Evolutionary conservation across 2,329 filamentous ascomycete genomes (phyloP), one percentile per base, ranked within the genome.

Genomic region (Lachnellula willkommii): DNA sequence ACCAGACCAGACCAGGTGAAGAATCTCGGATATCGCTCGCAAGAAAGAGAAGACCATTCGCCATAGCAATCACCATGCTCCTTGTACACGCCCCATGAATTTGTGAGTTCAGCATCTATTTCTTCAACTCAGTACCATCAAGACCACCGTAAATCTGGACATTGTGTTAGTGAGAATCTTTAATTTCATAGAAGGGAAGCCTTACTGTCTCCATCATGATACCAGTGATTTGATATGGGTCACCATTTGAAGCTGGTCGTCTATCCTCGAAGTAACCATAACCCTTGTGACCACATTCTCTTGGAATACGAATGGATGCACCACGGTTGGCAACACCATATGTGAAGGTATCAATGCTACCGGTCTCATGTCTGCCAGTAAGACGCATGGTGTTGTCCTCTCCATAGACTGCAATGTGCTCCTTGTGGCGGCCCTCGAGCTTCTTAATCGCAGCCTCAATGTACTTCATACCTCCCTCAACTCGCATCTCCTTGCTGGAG

Each of bases 321-420:
- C 93, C 94, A 76, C 94, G 91, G 86, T 97, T 93, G 74, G 94
- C 94, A 60, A 97, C 87, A 71, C 94, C 93, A 75, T 87, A 97
- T 66, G 84, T 85, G 83, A 99, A 99, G 73, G 88, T 83, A 71
- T 99, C 93, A 70, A 96, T 96, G 67, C 81, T 84, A 47, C 92
- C 92, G 11, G 94, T 99, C 85, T 99, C 94, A 77, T 96, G 90
- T 64, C 83, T 82, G 67, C 94, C 94, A 52, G 93, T 97, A 68
- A 97, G 88, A 71, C 94, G 92, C 67, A 88, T 83, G 67, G 94
- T 90, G 79, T 99, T 99, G 74, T 92, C 93, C 80, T 95, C 90
- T 70, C 94, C 91, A 73, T 96, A 96, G 65, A 95, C 91, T 65
- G 87, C 86, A 75, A 95, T 95, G 83, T 89, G 92, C 80, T 91